Evolutionary conservation across 768 basidiomycete genomes (phyloP), one percentile per base, ranked within the genome.

Genomic region (Boletus huronensis): DNA sequence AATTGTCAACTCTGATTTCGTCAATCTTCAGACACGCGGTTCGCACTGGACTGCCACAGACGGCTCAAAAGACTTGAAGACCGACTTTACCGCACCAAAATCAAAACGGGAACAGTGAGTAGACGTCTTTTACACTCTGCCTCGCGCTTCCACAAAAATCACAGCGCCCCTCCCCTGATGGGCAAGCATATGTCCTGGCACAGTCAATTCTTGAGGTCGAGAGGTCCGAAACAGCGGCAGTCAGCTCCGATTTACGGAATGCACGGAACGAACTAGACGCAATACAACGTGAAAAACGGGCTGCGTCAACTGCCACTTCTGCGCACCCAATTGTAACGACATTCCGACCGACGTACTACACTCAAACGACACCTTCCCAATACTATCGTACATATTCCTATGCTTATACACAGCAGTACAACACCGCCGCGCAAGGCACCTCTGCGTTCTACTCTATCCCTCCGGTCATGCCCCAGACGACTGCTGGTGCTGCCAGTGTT

Each of bases 351-450:
- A 67, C 69, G 2, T 72, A 69, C 47, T 72, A 67, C 57, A 45
- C 65, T 42, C 72, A 66, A 55, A 61, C 71, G 17, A 61, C 75
- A 42, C 76, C 79, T 59, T 64, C 79, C 3, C 80, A 81, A 39
- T 85, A 87, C 64, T 87, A 87, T 65, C 81, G 83, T 45, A 66
- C 77, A 5, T 87, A 85, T 70, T 79, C 83, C 11, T 87, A 84
- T 65, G 73, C 83, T 32, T 88, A 86, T 61, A 76, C 80, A 16
- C 84, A 84, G 55, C 75, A 82, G 10, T 87, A 85, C 58, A 70
- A 52, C 50, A 52, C 64, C 36, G 50, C 48, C 48, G 29, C 62
- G 25, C 64, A 64, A 56, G 62, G 67, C 16, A 50, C 67, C 9
- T 49, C 71, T 36, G 42, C 58, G 16, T 45, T 64, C 41, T 66